Evolutionary conservation across 176 grass and related monocot species (phyloP), one percentile per base, ranked within the genome.

Genomic region (Triticum aestivum): DNA sequence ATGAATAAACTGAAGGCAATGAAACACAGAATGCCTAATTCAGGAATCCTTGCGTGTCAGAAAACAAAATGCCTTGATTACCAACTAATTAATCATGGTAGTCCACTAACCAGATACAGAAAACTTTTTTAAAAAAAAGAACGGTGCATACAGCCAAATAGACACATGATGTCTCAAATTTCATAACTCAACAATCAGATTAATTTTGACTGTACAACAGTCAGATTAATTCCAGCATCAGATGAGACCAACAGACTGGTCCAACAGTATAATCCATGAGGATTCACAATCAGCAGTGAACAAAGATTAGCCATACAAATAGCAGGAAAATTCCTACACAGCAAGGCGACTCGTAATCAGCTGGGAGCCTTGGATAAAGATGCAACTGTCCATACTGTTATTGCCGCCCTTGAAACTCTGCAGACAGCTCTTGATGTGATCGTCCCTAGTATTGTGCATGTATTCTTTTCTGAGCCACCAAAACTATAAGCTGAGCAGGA

Each of bases 201-300:
- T 76, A 33, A 76, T 29, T 51, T 75, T 74, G 71, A 3, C 1
- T 47, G 9, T 27, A 49, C 4, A 15, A 49, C 9, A 49, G 8
- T 75, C 13, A 18, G 24, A 75, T 69, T 82, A 69, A 34, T 69
- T 24, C 68, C 29, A 82, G 18, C 18, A 83, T 41, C 79, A 66
- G 17, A 32, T 66, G 26, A 81, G 65, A 49, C 39, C 15, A 67
- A 47, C 23, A 67, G 15, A 18, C 11, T 66, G 15, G 24, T 80
- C 37, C 24, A 44, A 79, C 59, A 65, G 59, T 64, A 64, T 70
- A 39, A 52, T 35, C 44, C 30, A 8, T 39, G 17, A 65, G 61
- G 39, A 42, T 45, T 73, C 5, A 73, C 14, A 30, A 20, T 75
- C 44, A 75, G 24, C 7, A 75, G 17, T 32, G 27, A 54, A 33